A percentile compares a stretch with the other conserved stretches of the same genome.
These are phyloP conservation scores for Gryganskiella cystojenkinii DNA, from an alignment of 192 early-diverging fungal species.

Conservation along the genomic window DNA sequence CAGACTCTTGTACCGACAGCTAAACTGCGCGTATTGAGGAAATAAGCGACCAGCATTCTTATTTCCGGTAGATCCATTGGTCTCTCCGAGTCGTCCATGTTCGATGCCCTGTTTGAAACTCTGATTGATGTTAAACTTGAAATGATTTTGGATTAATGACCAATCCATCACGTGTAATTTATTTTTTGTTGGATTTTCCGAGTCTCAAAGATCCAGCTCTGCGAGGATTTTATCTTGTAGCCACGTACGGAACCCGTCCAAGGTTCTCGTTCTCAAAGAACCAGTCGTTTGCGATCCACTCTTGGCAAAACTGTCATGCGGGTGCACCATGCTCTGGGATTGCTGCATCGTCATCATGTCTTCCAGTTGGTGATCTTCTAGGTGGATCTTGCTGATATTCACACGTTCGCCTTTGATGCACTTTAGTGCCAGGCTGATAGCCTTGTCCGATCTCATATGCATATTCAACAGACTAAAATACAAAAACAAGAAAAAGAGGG, in stretches of 20 bases:
- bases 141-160: too few relatives aligned
- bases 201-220: conserved; percentile 6
- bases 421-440: conserved; percentile 20
- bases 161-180: too few relatives aligned
- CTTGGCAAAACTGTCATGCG: conserved; percentile 6
- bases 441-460: conserved; percentile 16
- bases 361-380: conserved; percentile 31
- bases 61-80: too few relatives aligned
- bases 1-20: too few relatives aligned
- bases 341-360: neutral
- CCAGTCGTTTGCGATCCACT: neutral
- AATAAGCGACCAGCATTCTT: too few relatives aligned
- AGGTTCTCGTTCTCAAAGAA: neutral
- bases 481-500: neutral
- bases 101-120: too few relatives aligned
- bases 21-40: too few relatives aligned
- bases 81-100: too few relatives aligned
- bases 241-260: conserved; percentile 35
- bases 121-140: too few relatives aligned
- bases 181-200: too few relatives aligned
- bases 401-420: conserved; percentile 12
- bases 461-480: conserved; percentile 5
- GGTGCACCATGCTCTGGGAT: conserved; percentile 1
- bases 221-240: conserved; percentile 25
- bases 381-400: conserved; percentile 1